Evolutionary conservation across 2,329 filamentous ascomycete species (phyloP).

Genomic region (Cladosporium sp.): DNA sequence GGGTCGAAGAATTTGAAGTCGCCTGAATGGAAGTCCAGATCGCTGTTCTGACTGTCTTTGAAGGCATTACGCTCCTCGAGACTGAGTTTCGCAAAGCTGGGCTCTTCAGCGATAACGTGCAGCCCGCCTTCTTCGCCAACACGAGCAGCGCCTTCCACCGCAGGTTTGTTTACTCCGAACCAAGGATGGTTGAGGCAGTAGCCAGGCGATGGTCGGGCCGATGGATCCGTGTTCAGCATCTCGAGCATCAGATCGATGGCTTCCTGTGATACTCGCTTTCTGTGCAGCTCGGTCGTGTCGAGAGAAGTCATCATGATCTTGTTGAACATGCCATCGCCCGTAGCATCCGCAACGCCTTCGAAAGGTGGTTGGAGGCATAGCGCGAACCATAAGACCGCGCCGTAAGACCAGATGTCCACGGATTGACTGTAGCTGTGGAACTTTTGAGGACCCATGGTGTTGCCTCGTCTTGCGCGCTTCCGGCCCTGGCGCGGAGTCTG

Average conservation of each 20-base stretch:
- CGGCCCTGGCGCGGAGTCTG: constrained; percentile 63
- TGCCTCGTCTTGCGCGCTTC: constrained; percentile 54
- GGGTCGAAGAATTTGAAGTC: constrained; percentile 41
- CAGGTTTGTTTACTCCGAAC: constrained; percentile 58
- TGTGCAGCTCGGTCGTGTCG: constrained; percentile 64
- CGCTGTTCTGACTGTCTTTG: constrained; percentile 37
- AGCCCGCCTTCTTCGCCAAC: constrained; percentile 29
- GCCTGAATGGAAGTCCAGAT: constrained; percentile 36
- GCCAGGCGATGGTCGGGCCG: constrained; percentile 70
- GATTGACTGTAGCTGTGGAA: constrained; percentile 78
- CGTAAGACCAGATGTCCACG: constrained; percentile 95
- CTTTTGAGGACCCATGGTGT: constrained; percentile 40
- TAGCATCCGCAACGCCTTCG: constrained; percentile 72
- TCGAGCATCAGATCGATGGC: constrained; percentile 72
- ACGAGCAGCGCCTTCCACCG: constrained; percentile 16
- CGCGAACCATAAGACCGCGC: constrained; percentile 84
- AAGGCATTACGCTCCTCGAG: constrained; percentile 56
- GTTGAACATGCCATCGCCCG: constrained; percentile 75
- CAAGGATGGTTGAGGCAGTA: constrained; percentile 73
- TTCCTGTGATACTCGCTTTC: constrained; percentile 59
- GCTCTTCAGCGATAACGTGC: constrained; percentile 55
- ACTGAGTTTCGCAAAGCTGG: constrained; percentile 37
- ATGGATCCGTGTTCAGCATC: constrained; percentile 83
- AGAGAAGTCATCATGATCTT: constrained; percentile 80
- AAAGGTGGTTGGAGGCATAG: constrained; percentile 81